Conservation (phyloP, 257 asterid genomes). For the Solanum chiquidenum region DNA sequence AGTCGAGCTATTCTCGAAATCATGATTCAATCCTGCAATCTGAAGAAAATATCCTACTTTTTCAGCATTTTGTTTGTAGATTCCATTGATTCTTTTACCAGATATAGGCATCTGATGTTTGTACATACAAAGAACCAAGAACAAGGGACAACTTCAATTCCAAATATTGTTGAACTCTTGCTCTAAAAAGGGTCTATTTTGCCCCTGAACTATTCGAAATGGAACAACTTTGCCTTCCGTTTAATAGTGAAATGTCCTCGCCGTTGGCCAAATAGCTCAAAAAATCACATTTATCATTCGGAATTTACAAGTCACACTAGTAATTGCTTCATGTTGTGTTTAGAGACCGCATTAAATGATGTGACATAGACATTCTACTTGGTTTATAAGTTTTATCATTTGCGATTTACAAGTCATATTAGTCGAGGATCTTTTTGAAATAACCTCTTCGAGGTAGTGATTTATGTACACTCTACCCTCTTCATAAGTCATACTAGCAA, state of each 20-base stretch:
- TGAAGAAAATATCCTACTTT: not conserved
- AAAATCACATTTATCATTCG: not conserved
- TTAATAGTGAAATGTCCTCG: not conserved
- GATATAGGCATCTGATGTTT: not conserved
- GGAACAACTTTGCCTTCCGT: not conserved
- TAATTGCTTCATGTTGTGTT: not conserved
- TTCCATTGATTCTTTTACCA: constrained; percentile 17
- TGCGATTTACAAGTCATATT: no score
- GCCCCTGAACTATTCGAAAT: not conserved
- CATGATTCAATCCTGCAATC: constrained; percentile 3
- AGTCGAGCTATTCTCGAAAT: constrained; percentile 47
- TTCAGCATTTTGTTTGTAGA: not conserved
- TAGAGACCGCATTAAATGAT: not conserved
- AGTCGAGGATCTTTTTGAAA: rapidly evolving
- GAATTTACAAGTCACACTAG: not conserved
- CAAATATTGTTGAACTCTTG: not conserved
- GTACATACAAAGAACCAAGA: not conserved
- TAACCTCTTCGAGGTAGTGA: no score
- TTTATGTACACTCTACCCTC: no score
- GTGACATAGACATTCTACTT: not conserved
- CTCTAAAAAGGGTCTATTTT: not conserved
- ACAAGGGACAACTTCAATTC: not conserved
- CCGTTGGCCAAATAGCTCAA: not conserved
- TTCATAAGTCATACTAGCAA: no score
- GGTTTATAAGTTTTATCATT: no score